Conservation (phyloP, 805 yeast genomes). For the Middelhovenomyces tepae region DNA sequence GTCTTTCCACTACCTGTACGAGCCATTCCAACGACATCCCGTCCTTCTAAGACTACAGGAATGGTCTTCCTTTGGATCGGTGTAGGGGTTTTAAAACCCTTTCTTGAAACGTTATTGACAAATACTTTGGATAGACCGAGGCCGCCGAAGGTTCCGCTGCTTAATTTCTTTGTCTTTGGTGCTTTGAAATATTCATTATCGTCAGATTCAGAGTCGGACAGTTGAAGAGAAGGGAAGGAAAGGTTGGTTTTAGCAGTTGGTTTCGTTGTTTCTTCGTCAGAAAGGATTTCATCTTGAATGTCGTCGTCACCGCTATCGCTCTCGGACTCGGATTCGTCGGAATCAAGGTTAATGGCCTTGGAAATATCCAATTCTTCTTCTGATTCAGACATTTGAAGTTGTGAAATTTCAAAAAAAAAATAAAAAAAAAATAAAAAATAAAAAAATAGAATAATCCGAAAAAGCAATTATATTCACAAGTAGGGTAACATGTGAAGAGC, state of each 20-base stretch:
- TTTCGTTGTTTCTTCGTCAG: constrained; percentile 42
- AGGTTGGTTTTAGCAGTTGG: constrained; percentile 3
- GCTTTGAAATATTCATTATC: constrained; percentile 18
- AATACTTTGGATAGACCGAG: constrained; percentile 76
- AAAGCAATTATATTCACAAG: too few species aligned
- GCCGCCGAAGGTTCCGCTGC: constrained; percentile 71
- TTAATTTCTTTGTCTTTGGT: constrained; percentile 22
- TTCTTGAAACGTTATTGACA: constrained; percentile 59
- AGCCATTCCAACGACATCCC: constrained; percentile 99
- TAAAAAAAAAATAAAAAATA: too few species aligned
- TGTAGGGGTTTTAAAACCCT: constrained; percentile 92
- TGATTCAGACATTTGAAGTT: constrained; percentile 20
- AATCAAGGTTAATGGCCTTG: constrained; percentile 16
- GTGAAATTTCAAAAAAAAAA: too few species aligned
- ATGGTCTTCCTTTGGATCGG: constrained; percentile 96
- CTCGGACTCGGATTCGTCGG: constrained; percentile 7
- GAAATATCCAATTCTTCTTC: constrained; percentile 23
- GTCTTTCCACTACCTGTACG: constrained; percentile 99
- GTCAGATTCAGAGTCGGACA: constrained; percentile 34
- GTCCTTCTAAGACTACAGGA: constrained; percentile 74
- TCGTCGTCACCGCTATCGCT: constrained; percentile 13
- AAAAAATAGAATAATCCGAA: too few species aligned
- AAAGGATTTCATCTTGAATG: constrained; percentile 25
- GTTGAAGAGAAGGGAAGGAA: constrained; percentile 35
- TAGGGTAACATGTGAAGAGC: too few species aligned